phyloP scores from a whole-genome alignment of 345 rosid species.

The Eucalyptus dawsonii region DNA sequence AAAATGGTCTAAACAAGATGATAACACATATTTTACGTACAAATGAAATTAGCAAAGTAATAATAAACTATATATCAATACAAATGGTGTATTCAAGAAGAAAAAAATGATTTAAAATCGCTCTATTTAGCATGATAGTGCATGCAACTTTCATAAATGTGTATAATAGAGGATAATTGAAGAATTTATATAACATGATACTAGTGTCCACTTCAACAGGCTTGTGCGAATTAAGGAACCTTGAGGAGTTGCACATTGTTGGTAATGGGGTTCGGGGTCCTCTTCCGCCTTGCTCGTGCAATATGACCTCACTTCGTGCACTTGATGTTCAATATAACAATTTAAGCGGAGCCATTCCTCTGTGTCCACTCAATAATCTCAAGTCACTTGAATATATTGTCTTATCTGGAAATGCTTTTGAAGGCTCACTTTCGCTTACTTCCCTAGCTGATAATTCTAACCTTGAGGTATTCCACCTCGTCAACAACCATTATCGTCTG shows the following conservation, averaged over 20 bases:
- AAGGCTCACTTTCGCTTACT: not conserved
- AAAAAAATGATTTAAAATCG: not conserved
- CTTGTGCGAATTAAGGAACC: not conserved
- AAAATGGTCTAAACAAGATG: not conserved
- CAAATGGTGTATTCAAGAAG: not conserved
- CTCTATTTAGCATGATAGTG: not conserved
- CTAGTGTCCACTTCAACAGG: not conserved
- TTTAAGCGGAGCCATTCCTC: not conserved
- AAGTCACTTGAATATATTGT: not conserved
- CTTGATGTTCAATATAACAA: not conserved
- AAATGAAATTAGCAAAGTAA: not conserved
- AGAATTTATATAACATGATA: not conserved
- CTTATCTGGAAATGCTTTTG: not conserved
- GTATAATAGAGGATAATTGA: not conserved
- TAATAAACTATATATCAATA: not conserved
- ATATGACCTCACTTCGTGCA: not conserved
- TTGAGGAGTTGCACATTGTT: not conserved
- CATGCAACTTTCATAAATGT: not conserved
- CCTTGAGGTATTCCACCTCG: not conserved
- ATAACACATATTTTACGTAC: not conserved
- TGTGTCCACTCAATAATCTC: not conserved
- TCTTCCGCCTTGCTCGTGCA: not conserved
- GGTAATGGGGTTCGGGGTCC: not conserved
- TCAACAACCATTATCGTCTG: rapidly evolving
- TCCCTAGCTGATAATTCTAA: not conserved